phyloP scores from a whole-genome alignment of 768 basidiomycete species.

The Coprinopsis strossmayeri region DNA sequence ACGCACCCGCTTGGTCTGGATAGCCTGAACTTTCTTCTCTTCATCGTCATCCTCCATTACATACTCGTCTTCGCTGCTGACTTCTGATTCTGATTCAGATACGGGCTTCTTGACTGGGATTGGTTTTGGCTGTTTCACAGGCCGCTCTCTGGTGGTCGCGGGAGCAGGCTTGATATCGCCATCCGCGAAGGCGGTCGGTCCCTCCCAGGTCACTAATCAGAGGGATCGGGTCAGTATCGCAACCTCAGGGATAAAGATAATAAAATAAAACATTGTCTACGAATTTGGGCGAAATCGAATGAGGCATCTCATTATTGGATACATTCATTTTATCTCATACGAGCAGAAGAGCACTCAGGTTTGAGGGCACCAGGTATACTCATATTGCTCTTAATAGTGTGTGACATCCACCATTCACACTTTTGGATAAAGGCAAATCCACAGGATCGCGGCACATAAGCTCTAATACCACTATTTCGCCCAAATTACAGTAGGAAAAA shows the following conservation, averaged over 20 bases:
- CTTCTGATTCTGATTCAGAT: slow-evolving; percentile 41
- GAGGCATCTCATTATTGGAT: neutral
- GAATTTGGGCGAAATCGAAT: neutral
- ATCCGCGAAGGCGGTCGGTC: slow-evolving; percentile 50
- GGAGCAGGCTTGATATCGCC: slow-evolving; percentile 20
- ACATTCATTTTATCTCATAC: slow-evolving; percentile 3
- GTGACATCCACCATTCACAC: slow-evolving; percentile 2
- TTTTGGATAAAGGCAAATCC: slow-evolving; percentile 2
- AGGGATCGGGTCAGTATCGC: slow-evolving; percentile 12
- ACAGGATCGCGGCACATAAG: slow-evolving; percentile 1
- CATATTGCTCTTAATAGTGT: slow-evolving; percentile 8
- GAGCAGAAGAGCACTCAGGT: slow-evolving; percentile 10
- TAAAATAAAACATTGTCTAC: slow-evolving; percentile 7
- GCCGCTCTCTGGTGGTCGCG: slow-evolving; percentile 25
- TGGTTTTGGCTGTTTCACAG: slow-evolving; percentile 18
- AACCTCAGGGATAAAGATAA: slow-evolving; percentile 8
- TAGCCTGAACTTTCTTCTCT: slow-evolving; percentile 38
- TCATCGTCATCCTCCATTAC: slow-evolving; percentile 40
- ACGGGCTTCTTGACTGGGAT: slow-evolving; percentile 12
- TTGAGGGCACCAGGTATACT: slow-evolving; percentile 6
- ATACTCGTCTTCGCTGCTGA: slow-evolving; percentile 68
- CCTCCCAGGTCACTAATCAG: slow-evolving; percentile 70
- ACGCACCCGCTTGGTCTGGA: slow-evolving; percentile 6
- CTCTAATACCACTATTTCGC: slow-evolving; percentile 12
- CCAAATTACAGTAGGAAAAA: slow-evolving; percentile 9